phyloP scores from a whole-genome alignment of 1,284 basidiomycete genomes.

The Coriolopsis trogii region DNA sequence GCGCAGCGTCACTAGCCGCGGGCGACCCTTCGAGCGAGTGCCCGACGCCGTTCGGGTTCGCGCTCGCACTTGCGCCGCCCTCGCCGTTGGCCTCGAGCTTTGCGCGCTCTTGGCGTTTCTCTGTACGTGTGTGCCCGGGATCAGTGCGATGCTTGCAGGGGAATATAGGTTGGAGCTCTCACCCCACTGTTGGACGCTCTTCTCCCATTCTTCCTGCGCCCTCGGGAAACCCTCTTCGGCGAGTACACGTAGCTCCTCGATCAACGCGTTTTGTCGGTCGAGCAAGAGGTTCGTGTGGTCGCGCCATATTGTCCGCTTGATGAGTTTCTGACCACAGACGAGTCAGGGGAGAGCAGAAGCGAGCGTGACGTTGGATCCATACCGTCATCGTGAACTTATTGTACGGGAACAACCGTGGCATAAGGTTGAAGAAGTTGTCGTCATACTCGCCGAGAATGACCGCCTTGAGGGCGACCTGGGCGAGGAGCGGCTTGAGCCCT shows the following conservation, averaged over 20 bases:
- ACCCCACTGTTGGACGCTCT: slow-evolving; percentile 68
- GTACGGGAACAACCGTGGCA: slow-evolving; percentile 89
- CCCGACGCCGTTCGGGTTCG: slow-evolving; percentile 24
- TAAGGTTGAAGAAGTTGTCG: slow-evolving; percentile 87
- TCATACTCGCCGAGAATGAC: slow-evolving; percentile 87
- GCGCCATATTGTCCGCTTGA: slow-evolving; percentile 75
- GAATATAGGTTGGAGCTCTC: too few relatives aligned
- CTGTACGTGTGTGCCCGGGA: too few relatives aligned
- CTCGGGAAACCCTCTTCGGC: slow-evolving; percentile 67
- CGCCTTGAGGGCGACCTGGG: slow-evolving; percentile 76
- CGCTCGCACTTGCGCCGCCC: too few relatives aligned
- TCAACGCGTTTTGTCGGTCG: slow-evolving; percentile 63
- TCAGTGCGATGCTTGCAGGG: too few relatives aligned
- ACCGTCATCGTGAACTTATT: slow-evolving; percentile 90
- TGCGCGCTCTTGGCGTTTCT: slow-evolving; percentile 58
- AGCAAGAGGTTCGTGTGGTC: slow-evolving; percentile 68
- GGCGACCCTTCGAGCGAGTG: slow-evolving; percentile 42
- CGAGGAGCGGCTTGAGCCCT: slow-evolving; percentile 73
- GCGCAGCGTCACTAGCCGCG: slow-evolving; percentile 27
- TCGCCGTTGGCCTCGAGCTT: slow-evolving; percentile 37
- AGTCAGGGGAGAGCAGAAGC: too few relatives aligned
- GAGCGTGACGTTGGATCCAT: slow-evolving; percentile 28
- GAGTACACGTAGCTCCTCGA: slow-evolving; percentile 58
- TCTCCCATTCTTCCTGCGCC: slow-evolving; percentile 76
- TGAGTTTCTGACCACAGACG: slow-evolving; percentile 63